Evolutionary conservation across 768 basidiomycete genomes (phyloP).

Genomic region (Hygrophorus pudorinus): DNA sequence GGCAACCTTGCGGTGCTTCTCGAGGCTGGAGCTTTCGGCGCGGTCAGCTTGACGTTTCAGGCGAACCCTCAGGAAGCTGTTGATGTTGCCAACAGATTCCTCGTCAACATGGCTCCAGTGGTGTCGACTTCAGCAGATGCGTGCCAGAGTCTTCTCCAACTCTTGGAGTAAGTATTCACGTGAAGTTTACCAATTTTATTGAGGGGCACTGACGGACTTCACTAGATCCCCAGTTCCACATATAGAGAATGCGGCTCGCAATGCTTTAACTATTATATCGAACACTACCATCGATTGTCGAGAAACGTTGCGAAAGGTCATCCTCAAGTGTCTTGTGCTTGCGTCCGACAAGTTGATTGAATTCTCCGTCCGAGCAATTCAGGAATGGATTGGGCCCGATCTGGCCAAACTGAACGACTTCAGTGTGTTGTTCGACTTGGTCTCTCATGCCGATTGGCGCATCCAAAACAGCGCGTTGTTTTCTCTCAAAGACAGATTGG

Average conservation of each 20-base stretch:
- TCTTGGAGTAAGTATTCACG: constrained; percentile 12
- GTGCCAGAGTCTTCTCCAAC: constrained; percentile 10
- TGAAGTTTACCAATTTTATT: background rate
- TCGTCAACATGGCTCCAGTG: constrained; percentile 9
- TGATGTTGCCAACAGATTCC: constrained; percentile 9
- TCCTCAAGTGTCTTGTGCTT: constrained; percentile 8
- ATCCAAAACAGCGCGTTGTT: constrained; percentile 12
- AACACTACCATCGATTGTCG: constrained; percentile 8
- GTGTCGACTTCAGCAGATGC: constrained; percentile 11
- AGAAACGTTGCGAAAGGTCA: constrained; percentile 10
- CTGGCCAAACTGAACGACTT: constrained; percentile 12
- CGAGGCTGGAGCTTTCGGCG: constrained; percentile 8
- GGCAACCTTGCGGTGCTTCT: constrained; percentile 7
- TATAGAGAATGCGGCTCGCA: constrained; percentile 8
- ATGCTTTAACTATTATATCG: constrained; percentile 10
- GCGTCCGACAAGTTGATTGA: constrained; percentile 11
- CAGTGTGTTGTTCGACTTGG: constrained; percentile 8
- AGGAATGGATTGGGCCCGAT: constrained; percentile 14
- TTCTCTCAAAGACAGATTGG: constrained; percentile 8
- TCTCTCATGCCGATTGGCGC: constrained; percentile 8
- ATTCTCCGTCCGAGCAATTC: constrained; percentile 9
- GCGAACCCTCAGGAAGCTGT: constrained; percentile 8
- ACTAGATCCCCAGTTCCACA: constrained; percentile 7
- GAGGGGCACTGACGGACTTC: background rate
- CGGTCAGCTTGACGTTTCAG: constrained; percentile 7